These are phyloP conservation scores for Calocybe cyanea DNA, from an alignment of 768 basidiomycete species.

Conservation along the genomic window DNA sequence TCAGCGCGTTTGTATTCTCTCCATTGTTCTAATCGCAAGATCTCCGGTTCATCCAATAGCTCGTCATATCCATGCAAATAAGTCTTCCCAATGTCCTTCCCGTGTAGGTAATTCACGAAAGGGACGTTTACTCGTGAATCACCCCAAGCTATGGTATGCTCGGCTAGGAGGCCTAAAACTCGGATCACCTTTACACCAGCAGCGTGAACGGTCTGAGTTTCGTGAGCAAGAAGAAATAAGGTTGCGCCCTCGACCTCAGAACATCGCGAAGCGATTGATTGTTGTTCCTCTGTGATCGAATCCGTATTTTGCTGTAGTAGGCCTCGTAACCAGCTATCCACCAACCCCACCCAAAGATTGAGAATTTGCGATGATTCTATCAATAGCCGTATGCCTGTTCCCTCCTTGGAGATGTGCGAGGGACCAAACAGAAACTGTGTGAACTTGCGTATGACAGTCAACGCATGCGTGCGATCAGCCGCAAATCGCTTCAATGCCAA, in stretches of 20 bases:
- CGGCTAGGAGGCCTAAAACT: constrained; percentile 46
- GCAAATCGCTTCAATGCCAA: constrained; percentile 72
- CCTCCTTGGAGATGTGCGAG: constrained; percentile 55
- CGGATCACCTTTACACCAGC: constrained; percentile 65
- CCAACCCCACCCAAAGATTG: constrained; percentile 67
- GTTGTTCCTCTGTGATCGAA: constrained; percentile 38
- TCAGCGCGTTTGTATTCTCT: constrained; percentile 51
- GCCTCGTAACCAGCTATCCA: constrained; percentile 63
- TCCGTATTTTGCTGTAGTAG: constrained; percentile 40
- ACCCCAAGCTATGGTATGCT: constrained; percentile 35
- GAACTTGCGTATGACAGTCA: constrained; percentile 59
- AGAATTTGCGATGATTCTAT: constrained; percentile 67
- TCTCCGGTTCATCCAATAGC: constrained; percentile 56
- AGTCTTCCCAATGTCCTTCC: constrained; percentile 37
- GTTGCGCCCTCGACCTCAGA: constrained; percentile 68
- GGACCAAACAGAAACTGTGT: constrained; percentile 75
- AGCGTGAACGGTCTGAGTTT: constrained; percentile 43
- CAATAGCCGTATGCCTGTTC: constrained; percentile 57
- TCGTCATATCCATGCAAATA: constrained; percentile 65
- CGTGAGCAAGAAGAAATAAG: constrained; percentile 70
- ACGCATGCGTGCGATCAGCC: constrained; percentile 51
- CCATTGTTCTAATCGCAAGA: constrained; percentile 66
- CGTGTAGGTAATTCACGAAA: constrained; percentile 53
- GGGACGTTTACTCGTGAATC: constrained; percentile 26
- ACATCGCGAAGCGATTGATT: constrained; percentile 40